Conservation (phyloP, 208 protist genomes). For the Phytomonas sp. region DNA sequence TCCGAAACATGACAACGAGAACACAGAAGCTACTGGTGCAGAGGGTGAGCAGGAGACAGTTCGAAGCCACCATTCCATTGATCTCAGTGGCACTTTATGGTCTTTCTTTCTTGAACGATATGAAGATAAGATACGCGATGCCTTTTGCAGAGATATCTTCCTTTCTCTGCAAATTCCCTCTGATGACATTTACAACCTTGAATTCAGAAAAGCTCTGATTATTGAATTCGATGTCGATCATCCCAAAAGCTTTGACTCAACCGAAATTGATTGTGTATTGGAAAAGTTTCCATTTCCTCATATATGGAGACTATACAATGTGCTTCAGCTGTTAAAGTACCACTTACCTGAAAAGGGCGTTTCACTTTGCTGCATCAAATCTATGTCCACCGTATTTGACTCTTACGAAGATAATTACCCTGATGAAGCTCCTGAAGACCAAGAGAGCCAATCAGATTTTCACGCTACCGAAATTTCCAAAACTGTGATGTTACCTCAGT, state of each 20-base stretch:
- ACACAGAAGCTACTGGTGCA: too few species aligned
- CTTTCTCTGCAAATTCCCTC: constrained; percentile 11
- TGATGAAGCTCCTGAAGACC: too few species aligned
- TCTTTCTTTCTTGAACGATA: constrained; percentile 5
- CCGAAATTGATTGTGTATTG: constrained; percentile 15
- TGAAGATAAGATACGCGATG: constrained; percentile 1
- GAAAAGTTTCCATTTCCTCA: constrained; percentile 7
- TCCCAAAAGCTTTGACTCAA: constrained; percentile 9
- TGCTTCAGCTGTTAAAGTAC: not conserved
- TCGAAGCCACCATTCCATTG: constrained; percentile 15
- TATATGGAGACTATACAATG: constrained; percentile 15
- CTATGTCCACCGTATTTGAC: too few species aligned
- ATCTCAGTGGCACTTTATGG: constrained; percentile 19
- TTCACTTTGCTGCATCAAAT: too few species aligned
- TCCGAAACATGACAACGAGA: too few species aligned
- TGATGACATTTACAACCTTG: constrained; percentile 10
- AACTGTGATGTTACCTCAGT: too few species aligned
- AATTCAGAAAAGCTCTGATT: constrained; percentile 7
- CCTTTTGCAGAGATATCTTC: constrained; percentile 17
- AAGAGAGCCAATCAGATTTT: too few species aligned
- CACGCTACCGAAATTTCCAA: too few species aligned
- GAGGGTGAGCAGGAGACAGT: too few species aligned
- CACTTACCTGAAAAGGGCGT: too few species aligned
- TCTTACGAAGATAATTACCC: too few species aligned
- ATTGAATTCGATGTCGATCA: constrained; percentile 31